Evolutionary conservation across 2,329 filamentous ascomycete species (phyloP).

Genomic region (Graphium sp.): DNA sequence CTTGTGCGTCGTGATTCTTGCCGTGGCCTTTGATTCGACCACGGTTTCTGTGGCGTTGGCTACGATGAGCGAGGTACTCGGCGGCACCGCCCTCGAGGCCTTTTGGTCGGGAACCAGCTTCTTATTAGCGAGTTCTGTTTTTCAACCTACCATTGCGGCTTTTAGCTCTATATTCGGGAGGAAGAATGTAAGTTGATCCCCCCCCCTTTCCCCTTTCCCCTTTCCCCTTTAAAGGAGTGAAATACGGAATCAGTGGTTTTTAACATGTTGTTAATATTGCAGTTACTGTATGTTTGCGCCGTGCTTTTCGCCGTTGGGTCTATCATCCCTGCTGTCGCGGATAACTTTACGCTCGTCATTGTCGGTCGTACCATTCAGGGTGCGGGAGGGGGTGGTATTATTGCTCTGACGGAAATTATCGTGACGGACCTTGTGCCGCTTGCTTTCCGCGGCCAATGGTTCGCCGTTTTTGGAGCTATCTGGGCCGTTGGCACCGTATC

Average conservation of each 20-base stretch:
- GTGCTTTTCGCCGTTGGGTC: slow-evolving; percentile 22
- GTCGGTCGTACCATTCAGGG: slow-evolving; percentile 17
- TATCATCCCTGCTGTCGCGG: slow-evolving; percentile 16
- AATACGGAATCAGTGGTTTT: no score
- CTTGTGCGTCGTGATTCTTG: slow-evolving; percentile 33
- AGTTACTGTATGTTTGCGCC: slow-evolving; percentile 11
- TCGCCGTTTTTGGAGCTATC: slow-evolving; percentile 19
- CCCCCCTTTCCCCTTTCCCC: neutral
- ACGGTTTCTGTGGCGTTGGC: slow-evolving; percentile 15
- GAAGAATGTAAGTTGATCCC: slow-evolving; percentile 8
- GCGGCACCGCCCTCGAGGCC: slow-evolving; percentile 39
- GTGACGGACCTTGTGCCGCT: slow-evolving; percentile 21
- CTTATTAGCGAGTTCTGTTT: slow-evolving; percentile 45
- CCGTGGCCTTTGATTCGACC: slow-evolving; percentile 19
- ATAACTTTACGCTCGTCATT: slow-evolving; percentile 13
- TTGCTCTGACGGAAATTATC: slow-evolving; percentile 15
- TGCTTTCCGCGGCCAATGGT: slow-evolving; percentile 21
- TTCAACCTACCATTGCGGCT: slow-evolving; percentile 29
- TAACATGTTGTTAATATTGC: neutral
- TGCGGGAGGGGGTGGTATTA: slow-evolving; percentile 16
- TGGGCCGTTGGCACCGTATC: slow-evolving; percentile 37
- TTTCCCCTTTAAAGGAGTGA: no score
- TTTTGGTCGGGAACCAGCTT: slow-evolving; percentile 62
- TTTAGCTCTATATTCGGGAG: slow-evolving; percentile 18
- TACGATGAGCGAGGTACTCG: slow-evolving; percentile 27